phyloP scores from a whole-genome alignment of 352 stramenopile species.

The Phytophthora lateralis region DNA sequence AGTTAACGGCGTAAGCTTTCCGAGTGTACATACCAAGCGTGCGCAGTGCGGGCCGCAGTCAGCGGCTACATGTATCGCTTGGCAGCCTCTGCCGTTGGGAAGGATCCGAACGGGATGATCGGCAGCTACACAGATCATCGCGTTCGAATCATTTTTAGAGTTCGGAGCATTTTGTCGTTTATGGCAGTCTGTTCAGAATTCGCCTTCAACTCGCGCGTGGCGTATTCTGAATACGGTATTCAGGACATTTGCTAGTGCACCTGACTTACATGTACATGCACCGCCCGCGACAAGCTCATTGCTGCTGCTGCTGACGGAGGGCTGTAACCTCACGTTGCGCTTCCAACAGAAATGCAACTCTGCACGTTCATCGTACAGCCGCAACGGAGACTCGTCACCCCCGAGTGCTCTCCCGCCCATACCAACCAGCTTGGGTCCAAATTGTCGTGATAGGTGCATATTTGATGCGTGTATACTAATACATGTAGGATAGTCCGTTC shows the following conservation, averaged over 20 bases:
- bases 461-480: not conserved
- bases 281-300: not conserved
- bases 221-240: no score
- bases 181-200: slow-evolving; percentile 13
- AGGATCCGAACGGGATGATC: slow-evolving; percentile 23
- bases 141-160: slow-evolving; percentile 20
- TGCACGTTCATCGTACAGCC: not conserved
- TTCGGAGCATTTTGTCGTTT: slow-evolving; percentile 7
- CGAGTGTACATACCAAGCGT: not conserved
- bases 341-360: not conserved
- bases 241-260: not conserved
- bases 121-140: slow-evolving; percentile 21
- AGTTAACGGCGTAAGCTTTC: slow-evolving; percentile 1
- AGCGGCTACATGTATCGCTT: no score
- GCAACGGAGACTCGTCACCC: not conserved
- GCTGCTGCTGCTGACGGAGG: not conserved
- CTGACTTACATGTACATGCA: slow-evolving; percentile 1
- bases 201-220: slow-evolving; percentile 1
- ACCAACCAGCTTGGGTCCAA: not conserved
- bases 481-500: no score
- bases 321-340: not conserved
- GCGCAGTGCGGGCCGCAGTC: no score
- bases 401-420: not conserved
- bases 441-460: not conserved
- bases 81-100: slow-evolving; percentile 21